Evolutionary conservation across 2,329 filamentous ascomycete genomes (phyloP).

Genomic region (Aspergillus bombycis): DNA sequence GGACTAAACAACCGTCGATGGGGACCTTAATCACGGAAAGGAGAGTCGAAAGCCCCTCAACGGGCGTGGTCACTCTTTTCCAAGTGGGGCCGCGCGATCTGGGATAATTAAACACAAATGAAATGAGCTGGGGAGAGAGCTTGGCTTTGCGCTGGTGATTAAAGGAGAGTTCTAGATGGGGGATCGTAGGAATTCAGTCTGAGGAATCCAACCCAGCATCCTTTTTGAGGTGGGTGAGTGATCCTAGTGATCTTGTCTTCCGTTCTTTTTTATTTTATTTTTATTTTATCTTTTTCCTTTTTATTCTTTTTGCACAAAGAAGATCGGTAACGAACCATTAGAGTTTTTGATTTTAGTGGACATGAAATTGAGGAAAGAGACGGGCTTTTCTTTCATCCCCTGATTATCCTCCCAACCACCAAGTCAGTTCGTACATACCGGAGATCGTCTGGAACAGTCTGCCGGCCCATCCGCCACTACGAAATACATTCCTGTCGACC

Average conservation of each 20-base stretch:
- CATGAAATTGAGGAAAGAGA: neutral
- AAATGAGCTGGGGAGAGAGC: slow-evolving; percentile 7
- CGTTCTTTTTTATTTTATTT: neutral
- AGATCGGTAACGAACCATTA: neutral
- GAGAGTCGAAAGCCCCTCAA: slow-evolving; percentile 12
- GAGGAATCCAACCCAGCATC: neutral
- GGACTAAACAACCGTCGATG: neutral
- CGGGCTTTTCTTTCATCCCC: slow-evolving; percentile 2
- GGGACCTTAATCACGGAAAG: slow-evolving; percentile 19
- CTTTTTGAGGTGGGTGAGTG: neutral
- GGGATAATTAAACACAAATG: slow-evolving; percentile 24
- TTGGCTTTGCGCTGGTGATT: neutral
- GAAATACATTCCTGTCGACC: neutral
- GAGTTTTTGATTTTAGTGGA: neutral
- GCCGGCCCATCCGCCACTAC: neutral
- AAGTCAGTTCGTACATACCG: slow-evolving; percentile 4
- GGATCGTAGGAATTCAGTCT: neutral
- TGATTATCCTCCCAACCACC: slow-evolving; percentile 11
- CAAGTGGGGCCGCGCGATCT: slow-evolving; percentile 25
- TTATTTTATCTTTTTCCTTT: neutral
- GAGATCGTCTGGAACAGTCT: slow-evolving; percentile 12
- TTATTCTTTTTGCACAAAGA: neutral
- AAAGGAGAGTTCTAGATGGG: neutral
- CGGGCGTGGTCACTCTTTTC: slow-evolving; percentile 11
- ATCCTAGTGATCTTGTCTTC: neutral